phyloP scores from a whole-genome alignment of 129 eudicot genomes.

The Centaurea solstitialis region DNA sequence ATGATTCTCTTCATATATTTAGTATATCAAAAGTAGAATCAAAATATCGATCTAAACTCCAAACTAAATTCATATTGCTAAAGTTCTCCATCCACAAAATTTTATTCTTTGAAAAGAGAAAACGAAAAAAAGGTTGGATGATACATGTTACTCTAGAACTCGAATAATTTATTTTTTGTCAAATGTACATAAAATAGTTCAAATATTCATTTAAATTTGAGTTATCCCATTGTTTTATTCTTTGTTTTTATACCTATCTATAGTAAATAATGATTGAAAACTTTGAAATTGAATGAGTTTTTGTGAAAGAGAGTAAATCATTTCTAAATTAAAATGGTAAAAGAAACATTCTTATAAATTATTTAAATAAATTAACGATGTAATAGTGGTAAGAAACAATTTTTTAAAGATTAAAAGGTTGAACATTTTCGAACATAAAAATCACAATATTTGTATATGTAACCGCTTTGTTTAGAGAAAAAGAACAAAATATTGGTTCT shows the following conservation, averaged over 20 bases:
- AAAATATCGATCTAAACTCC: not conserved
- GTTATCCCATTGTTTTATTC: no score
- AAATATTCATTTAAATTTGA: no score
- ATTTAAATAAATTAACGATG: not conserved
- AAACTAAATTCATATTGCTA: not conserved
- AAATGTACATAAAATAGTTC: no score
- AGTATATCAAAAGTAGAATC: not conserved
- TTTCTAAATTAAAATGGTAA: no score
- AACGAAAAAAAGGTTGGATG: not conserved
- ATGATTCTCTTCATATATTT: no score
- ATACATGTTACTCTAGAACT: not conserved
- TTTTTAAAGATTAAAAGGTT: not conserved
- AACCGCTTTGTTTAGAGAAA: no score
- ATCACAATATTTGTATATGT: no score
- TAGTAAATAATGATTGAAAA: no score
- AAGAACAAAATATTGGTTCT: no score
- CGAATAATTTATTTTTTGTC: not conserved
- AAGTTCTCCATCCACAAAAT: not conserved
- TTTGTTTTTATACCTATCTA: no score
- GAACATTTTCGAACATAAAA: no score
- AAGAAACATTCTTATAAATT: not conserved
- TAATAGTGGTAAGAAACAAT: not conserved
- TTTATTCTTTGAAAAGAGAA: not conserved
- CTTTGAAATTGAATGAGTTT: not conserved
- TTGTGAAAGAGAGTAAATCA: no score